Base-by-base conservation (phyloP, 2,329 filamentous ascomycete species). In the Colletotrichum brevisporum region DNA sequence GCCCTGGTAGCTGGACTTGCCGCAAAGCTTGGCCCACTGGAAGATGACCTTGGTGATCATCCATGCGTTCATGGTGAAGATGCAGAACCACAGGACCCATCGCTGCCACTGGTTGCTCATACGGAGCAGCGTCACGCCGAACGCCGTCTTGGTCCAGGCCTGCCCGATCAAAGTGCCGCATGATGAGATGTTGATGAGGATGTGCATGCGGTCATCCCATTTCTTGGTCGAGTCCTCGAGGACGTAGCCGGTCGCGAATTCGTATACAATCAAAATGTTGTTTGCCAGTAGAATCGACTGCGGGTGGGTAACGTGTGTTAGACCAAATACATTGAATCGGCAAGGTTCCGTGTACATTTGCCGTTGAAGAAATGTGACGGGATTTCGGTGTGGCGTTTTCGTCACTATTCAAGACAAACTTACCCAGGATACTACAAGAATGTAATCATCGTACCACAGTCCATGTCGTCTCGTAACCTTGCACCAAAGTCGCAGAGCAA, bases 131-230 rank as follows among this genome's bases (percentile, higher is more conserved):
- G 79, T 81, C 16, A 80, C 77, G 2, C 73, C 79, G 31, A 81
- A 81, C 1, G 79, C 79, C n/a, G 78, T 78, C 71, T 81, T 81
- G 54, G 78, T 78, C 71, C 71, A 75, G 5, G 79, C 75, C 69
- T 81, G 79, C 0, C 77, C 78, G 57, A 81, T 76, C 26, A 80
- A 63, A 12, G 78, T 81, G 41, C 78, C 78, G 71, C 78, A 80
- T 1, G 79, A 80, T 3, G 78, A 79, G 13, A 78, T 75, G 70
- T 83, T 84, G 78, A 87, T 86, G 63, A 87, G 71, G 16, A 86
- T 86, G 73, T 85, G 83, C 84, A 86, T 86, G 62, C 80, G 81
- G 70, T 85, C 83, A 67, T 84, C 82, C 85, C 85, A 87, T 18
- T 76, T 73, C n/a, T 82, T 74, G 1, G 77, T 74, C 5, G 77